Evolutionary conservation across 2,329 filamentous ascomycete genomes (phyloP).

Genomic region (Parascedosporium putredinis): DNA sequence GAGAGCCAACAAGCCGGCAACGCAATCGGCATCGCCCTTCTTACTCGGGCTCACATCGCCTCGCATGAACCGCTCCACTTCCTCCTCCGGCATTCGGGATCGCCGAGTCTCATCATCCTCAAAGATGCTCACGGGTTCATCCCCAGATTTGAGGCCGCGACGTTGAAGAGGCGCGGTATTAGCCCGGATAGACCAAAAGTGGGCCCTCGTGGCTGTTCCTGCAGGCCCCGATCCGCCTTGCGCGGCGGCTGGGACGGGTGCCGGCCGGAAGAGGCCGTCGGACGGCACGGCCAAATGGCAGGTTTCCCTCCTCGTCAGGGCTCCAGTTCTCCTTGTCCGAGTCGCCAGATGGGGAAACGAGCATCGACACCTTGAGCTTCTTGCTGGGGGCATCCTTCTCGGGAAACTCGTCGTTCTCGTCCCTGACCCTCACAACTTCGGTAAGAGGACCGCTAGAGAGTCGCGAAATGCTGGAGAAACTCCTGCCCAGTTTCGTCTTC

Average conservation of each 20-base stretch:
- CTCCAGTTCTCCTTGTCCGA: slow-evolving; percentile 95
- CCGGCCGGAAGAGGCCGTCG: slow-evolving; percentile 19
- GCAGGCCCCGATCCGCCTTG: slow-evolving; percentile 23
- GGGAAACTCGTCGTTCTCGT: slow-evolving; percentile 11
- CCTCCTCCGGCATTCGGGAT: slow-evolving; percentile 30
- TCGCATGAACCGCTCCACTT: slow-evolving; percentile 66
- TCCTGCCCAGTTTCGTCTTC: slow-evolving; percentile 50
- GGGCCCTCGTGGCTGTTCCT: slow-evolving; percentile 25
- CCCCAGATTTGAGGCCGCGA: slow-evolving; percentile 10
- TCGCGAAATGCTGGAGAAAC: slow-evolving; percentile 51
- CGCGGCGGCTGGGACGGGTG: slow-evolving; percentile 22
- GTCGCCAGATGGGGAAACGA: slow-evolving; percentile 37
- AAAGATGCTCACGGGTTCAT: slow-evolving; percentile 34
- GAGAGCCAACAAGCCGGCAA: slow-evolving; percentile 77
- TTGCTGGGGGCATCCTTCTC: slow-evolving; percentile 13
- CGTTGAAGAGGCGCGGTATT: slow-evolving; percentile 30
- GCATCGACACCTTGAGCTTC: slow-evolving; percentile 29
- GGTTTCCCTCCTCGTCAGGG: slow-evolving; percentile 34
- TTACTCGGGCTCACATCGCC: slow-evolving; percentile 57
- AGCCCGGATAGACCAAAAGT: slow-evolving; percentile 24
- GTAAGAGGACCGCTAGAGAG: slow-evolving; percentile 34
- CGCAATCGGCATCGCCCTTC: slow-evolving; percentile 74
- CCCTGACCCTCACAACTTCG: slow-evolving; percentile 18
- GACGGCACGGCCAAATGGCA: slow-evolving; percentile 20
- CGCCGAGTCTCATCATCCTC: slow-evolving; percentile 32